Percentiles rank a stretch among this genome's conserved stretches.
Evolutionary conservation across 2,329 filamentous ascomycete genomes (phyloP).

Genomic region (Metarhizium humberi): DNA sequence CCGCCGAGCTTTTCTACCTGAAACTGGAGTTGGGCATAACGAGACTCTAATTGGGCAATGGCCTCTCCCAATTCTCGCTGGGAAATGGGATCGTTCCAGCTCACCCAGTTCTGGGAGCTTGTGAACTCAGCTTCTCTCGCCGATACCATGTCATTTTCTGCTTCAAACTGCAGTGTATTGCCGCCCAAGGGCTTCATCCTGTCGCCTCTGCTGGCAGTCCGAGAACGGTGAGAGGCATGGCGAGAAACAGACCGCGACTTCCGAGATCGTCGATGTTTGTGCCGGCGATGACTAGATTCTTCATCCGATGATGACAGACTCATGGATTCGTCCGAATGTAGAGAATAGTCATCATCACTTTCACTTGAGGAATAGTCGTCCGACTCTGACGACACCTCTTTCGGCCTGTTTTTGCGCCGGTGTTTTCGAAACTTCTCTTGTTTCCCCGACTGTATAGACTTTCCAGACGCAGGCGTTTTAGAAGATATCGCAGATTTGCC

Average conservation of each 20-base stretch:
- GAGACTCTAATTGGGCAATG: conserved; percentile 4
- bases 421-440: not conserved
- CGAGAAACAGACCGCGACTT: not conserved
- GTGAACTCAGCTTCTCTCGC: not conserved
- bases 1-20: conserved; percentile 1
- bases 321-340: not conserved
- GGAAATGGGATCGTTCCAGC: not conserved
- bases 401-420: not conserved
- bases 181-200: not conserved
- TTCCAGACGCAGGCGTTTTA: not conserved
- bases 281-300: not conserved
- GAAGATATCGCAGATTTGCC: not conserved
- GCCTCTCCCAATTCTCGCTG: conserved; percentile 1
- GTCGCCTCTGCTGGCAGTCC: not conserved
- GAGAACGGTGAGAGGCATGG: not conserved
- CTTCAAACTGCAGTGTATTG: not conserved
- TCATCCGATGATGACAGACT: not conserved
- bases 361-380: not conserved
- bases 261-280: not conserved
- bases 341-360: not conserved
- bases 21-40: not conserved
- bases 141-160: not conserved
- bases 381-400: not conserved
- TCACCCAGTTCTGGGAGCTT: not conserved
- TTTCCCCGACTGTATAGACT: not conserved